These are phyloP conservation scores for Ganoderma boninense DNA, from an alignment of 1,284 basidiomycete species.

Conservation along the genomic window DNA sequence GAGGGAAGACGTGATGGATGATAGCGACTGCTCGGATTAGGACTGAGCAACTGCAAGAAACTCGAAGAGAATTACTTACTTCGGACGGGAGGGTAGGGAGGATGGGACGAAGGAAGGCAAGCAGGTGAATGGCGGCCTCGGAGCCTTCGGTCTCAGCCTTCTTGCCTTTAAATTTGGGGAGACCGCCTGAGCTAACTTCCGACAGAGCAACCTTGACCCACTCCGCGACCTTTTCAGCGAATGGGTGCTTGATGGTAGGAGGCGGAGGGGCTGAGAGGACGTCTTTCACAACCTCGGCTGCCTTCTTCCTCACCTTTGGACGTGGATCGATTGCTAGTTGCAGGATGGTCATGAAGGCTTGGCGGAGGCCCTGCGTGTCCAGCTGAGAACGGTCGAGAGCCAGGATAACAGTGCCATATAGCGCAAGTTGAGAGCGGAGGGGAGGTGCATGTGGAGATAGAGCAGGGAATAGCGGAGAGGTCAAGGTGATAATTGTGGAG, in stretches of 20 bases:
- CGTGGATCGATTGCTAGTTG: conserved; percentile 87
- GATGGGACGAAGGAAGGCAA: conserved; percentile 76
- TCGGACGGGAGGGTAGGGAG: conserved; percentile 70
- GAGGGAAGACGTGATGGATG: conserved; percentile 72
- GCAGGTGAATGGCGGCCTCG: conserved; percentile 83
- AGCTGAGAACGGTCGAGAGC: conserved; percentile 78
- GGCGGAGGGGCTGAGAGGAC: conserved; percentile 79
- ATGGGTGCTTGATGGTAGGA: conserved; percentile 85
- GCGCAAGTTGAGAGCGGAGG: conserved; percentile 77
- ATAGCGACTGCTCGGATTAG: conserved; percentile 63
- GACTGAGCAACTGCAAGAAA: conserved; percentile 17
- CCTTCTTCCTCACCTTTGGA: conserved; percentile 94
- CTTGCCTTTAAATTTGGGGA: conserved; percentile 70
- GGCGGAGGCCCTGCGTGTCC: conserved; percentile 73
- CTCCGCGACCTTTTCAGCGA: conserved; percentile 79
- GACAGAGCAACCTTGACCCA: conserved; percentile 79
- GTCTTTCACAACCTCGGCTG: conserved; percentile 86
- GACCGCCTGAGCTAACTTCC: conserved; percentile 69
- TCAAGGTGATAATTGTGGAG: conserved; percentile 69
- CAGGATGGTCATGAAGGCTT: conserved; percentile 82
- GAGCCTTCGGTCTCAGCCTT: conserved; percentile 67
- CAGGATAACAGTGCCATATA: conserved; percentile 74
- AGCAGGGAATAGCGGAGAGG: conserved; percentile 80
- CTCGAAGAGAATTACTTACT: conserved; percentile 50
- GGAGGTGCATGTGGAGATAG: conserved; percentile 72